A percentile compares a stretch with the other conserved stretches of the same genome.
These are phyloP conservation scores for Ophiocordyceps camponoti-floridani DNA, from an alignment of 2,329 filamentous ascomycete genomes.

Conservation along the genomic window DNA sequence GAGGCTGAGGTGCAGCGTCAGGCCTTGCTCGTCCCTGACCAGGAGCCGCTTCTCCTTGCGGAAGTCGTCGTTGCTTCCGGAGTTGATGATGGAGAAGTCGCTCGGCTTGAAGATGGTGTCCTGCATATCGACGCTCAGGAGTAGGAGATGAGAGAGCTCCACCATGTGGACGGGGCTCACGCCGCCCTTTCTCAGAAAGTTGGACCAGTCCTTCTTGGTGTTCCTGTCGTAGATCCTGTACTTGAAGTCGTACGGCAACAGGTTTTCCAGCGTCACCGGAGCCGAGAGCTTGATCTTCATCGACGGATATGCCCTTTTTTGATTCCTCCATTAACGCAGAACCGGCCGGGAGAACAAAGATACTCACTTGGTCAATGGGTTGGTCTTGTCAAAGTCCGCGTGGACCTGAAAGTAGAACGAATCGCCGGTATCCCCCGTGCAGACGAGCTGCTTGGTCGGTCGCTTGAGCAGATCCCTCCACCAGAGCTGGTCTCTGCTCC, in stretches of 20 bases:
- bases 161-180: conserved; percentile 96
- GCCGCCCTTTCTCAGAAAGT: conserved; percentile 90
- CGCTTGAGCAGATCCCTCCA: conserved; percentile 82
- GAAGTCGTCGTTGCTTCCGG: conserved; percentile 75
- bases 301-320: conserved; percentile 60
- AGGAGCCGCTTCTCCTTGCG: conserved; percentile 61
- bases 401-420: conserved; percentile 97
- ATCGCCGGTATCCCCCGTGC: conserved; percentile 69
- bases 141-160: conserved; percentile 78
- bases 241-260: conserved; percentile 96
- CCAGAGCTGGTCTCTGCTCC: conserved; percentile 78
- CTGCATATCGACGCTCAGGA: conserved; percentile 91
- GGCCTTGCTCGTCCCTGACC: conserved; percentile 70
- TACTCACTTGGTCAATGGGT: conserved; percentile 56
- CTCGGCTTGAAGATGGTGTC: conserved; percentile 88
- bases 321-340: not conserved
- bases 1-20: conserved; percentile 63
- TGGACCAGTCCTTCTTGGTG: conserved; percentile 97
- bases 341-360: too few species aligned
- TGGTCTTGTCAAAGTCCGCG: conserved; percentile 65
- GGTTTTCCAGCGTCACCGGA: conserved; percentile 83
- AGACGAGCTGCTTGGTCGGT: conserved; percentile 75
- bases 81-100: conserved; percentile 95
- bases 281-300: conserved; percentile 88
- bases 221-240: conserved; percentile 98